These are phyloP conservation scores for Daldinia vernicosa DNA, from an alignment of 495 filamentous ascomycete genomes.

Conservation along the genomic window DNA sequence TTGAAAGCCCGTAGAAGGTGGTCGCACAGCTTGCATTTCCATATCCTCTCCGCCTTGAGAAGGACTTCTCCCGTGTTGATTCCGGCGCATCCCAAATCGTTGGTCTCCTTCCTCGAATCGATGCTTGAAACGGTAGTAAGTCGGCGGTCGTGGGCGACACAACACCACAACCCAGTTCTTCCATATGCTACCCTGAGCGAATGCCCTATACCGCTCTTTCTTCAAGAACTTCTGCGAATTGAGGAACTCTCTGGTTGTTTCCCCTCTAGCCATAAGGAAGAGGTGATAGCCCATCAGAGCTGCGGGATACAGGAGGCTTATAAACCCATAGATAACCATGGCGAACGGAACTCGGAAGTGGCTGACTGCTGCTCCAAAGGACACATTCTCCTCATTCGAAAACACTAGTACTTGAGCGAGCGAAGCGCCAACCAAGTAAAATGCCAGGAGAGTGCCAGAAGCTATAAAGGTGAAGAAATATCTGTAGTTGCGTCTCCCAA, in stretches of 20 bases:
- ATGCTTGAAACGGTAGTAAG: slow-evolving; percentile 87
- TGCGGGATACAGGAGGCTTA: slow-evolving; percentile 81
- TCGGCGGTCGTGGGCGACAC: slow-evolving; percentile 83
- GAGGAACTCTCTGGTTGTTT: slow-evolving; percentile 95
- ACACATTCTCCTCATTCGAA: slow-evolving; percentile 63
- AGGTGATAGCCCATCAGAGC: slow-evolving; percentile 88
- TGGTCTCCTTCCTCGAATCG: slow-evolving; percentile 83
- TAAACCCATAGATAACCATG: slow-evolving; percentile 82
- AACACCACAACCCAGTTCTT: slow-evolving; percentile 86
- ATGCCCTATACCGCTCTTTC: slow-evolving; percentile 89
- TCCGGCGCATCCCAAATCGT: slow-evolving; percentile 65
- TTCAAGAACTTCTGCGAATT: slow-evolving; percentile 94
- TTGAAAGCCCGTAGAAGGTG: slow-evolving; percentile 43
- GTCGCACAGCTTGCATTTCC: slow-evolving; percentile 57
- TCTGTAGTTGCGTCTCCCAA: slow-evolving; percentile 96
- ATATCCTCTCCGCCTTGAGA: slow-evolving; percentile 41
- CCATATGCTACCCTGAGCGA: slow-evolving; percentile 78
- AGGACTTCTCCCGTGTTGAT: slow-evolving; percentile 16
- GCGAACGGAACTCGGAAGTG: slow-evolving; percentile 83
- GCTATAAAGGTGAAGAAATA: slow-evolving; percentile 94
- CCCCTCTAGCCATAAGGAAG: slow-evolving; percentile 86
- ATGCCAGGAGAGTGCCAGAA: slow-evolving; percentile 74
- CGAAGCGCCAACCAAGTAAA: slow-evolving; percentile 78
- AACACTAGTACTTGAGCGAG: slow-evolving; percentile 84
- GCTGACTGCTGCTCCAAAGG: slow-evolving; percentile 72